Evolutionary conservation across 495 filamentous ascomycete genomes (phyloP).

Genomic region (Neurospora tetrasperma): DNA sequence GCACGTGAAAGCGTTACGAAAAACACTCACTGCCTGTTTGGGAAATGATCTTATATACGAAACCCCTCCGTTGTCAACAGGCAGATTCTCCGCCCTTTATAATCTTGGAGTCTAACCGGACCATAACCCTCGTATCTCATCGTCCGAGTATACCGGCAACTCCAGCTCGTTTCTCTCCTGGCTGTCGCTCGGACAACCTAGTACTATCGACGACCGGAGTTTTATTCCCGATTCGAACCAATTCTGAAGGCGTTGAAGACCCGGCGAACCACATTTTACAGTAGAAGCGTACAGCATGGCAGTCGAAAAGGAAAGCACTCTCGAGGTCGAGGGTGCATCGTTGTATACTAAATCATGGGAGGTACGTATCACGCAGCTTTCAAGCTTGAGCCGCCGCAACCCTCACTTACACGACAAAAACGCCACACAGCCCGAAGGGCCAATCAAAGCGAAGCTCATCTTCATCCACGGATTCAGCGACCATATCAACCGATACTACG

Average conservation of each 20-base stretch:
- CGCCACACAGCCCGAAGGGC: constrained; percentile 34
- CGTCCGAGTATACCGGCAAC: background rate
- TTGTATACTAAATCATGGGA: constrained; percentile 84
- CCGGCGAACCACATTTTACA: background rate
- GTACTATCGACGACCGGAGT: background rate
- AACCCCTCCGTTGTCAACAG: background rate
- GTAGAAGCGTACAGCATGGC: constrained; percentile 27
- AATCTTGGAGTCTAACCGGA: background rate
- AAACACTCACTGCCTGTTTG: background rate
- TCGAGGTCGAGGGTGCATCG: constrained; percentile 44
- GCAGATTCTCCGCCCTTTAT: background rate
- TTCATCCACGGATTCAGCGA: constrained; percentile 86
- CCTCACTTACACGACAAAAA: constrained; percentile 1
- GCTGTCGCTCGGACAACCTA: background rate
- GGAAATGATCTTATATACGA: background rate
- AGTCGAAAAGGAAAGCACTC: constrained; percentile 38
- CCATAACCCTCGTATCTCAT: background rate
- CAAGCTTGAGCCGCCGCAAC: background rate
- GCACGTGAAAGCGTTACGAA: background rate
- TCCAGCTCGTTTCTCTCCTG: background rate
- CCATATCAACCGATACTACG: constrained; percentile 65
- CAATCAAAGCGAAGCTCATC: constrained; percentile 55
- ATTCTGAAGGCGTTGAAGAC: background rate
- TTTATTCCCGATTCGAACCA: background rate
- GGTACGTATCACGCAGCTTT: constrained; percentile 36